phyloP scores from a whole-genome alignment of 441 rosid species.

The Francoa sonchifolia region DNA sequence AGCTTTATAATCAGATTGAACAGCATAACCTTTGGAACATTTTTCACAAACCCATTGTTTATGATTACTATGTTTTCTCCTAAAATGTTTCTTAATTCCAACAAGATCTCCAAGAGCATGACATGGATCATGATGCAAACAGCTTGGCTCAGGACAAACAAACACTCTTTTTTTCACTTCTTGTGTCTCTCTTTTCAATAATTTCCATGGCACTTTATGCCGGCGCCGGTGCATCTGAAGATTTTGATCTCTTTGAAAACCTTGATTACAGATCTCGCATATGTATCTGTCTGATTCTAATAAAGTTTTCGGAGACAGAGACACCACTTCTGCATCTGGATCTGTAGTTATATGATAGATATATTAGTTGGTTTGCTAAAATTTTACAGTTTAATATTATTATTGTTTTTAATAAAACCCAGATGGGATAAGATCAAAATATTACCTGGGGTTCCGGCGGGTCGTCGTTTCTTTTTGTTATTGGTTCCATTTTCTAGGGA shows the following conservation, averaged over 20 bases:
- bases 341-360: too few species aligned
- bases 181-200: conserved; percentile 65
- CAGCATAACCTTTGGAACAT: conserved; percentile 88
- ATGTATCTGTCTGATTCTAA: conserved; percentile 75
- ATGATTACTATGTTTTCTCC: conserved; percentile 78
- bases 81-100: conserved; percentile 82
- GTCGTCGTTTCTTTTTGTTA: conserved; percentile 62
- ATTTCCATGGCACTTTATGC: conserved; percentile 94
- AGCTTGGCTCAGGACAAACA: conserved; percentile 80
- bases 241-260: conserved; percentile 93
- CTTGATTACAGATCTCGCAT: conserved; percentile 94
- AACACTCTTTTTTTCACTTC: conserved; percentile 73
- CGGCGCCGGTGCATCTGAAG: conserved; percentile 84
- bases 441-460: conserved; percentile 95
- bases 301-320: conserved; percentile 68
- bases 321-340: conserved; percentile 91
- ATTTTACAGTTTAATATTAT: conserved; percentile 1
- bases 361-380: too few species aligned
- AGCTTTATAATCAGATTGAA: conserved; percentile 92
- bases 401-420: too few species aligned
- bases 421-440: not conserved
- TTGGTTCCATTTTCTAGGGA: conserved; percentile 41
- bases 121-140: conserved; percentile 84
- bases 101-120: conserved; percentile 95
- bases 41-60: conserved; percentile 88